A percentile compares a stretch with the other conserved stretches of the same genome.
phyloP scores from a whole-genome alignment of 371 early-diverging fungal species.

The Mucor sp. region DNA sequence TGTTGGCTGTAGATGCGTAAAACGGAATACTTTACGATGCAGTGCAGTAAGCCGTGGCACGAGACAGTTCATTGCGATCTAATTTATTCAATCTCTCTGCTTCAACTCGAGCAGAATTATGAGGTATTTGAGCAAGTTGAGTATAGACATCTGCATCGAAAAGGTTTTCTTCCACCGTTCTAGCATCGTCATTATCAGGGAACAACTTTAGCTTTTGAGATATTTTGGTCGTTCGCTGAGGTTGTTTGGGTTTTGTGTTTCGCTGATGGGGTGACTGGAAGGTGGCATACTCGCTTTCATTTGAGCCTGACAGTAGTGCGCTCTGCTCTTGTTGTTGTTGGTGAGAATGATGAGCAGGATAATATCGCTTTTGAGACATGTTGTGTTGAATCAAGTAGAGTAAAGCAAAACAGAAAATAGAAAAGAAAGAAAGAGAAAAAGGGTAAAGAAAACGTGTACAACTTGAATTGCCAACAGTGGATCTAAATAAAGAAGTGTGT shows the following conservation, averaged over 20 bases:
- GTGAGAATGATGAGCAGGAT: background rate
- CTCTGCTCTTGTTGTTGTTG: background rate
- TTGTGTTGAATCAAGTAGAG: background rate
- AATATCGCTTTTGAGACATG: background rate
- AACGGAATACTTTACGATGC: conserved; percentile 48
- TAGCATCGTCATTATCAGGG: conserved; percentile 74
- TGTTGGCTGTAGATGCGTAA: background rate
- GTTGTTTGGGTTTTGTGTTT: conserved; percentile 22
- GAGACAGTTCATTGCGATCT: conserved; percentile 39
- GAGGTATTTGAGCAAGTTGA: conserved; percentile 49
- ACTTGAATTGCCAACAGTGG: background rate
- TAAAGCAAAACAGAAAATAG: background rate
- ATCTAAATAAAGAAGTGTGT: background rate
- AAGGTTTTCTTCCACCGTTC: conserved; percentile 15
- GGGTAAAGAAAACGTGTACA: background rate
- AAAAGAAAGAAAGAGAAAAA: background rate
- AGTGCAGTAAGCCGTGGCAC: conserved; percentile 93
- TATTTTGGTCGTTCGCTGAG: conserved; percentile 83
- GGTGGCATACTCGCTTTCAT: background rate
- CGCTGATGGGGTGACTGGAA: background rate
- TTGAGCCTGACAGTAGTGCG: background rate
- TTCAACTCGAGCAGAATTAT: conserved; percentile 41
- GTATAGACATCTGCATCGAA: conserved; percentile 43
- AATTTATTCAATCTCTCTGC: conserved; percentile 46
- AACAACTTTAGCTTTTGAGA: conserved; percentile 89